Evolutionary conservation across 164 flowering plant species (phyloP), one percentile per base, ranked within the genome.

Genomic region (Aristolochia fimbriata): DNA sequence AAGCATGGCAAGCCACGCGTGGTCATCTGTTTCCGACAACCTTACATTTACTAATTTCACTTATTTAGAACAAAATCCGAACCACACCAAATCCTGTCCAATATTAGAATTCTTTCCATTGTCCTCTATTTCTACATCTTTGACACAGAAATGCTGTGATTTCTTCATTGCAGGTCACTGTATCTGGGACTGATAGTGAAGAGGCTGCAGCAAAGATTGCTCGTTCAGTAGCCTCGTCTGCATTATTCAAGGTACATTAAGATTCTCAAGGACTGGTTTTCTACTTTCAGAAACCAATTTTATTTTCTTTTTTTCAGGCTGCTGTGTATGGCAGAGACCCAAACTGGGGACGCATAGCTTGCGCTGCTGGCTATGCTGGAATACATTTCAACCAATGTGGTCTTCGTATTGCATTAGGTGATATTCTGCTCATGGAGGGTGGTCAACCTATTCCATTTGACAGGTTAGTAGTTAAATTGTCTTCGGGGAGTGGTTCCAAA

Each of bases 321-420:
- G 99, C 99, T 33, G 78, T 91, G 20, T 88, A 86, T 61, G 99
- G 99, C 24, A 78, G 97, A 82, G 99, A 94, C 69, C 99, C 99
- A 57, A 94, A 94, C 58, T 94, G 99, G 99, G 99, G 99, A 15
- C 92, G 99, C 47, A 85, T 94, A 70, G 99, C 99, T 62, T 85
- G 89, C 68, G 94, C 95, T 76, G 99, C 81, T 55, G 99, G 99
- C 51, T 88, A 93, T 80, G 86, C 99, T 23, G 95, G 87, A 66
- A 55, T 83, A 57, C 73, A 80, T 59, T 93, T 93, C 66, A 55
- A 77, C 49, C 81, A 62, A 62, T 81, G 76, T 45, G 75, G 76
- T 30, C 96, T 94, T 45, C 74, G 76, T 13, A 87, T 94, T 62
- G 66, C 73, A 15, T 89, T 93, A 55, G 99, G 99, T 59, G 85